phyloP scores from a whole-genome alignment of 202 grass and related monocot genomes.

The Brachypodium distachyon region DNA sequence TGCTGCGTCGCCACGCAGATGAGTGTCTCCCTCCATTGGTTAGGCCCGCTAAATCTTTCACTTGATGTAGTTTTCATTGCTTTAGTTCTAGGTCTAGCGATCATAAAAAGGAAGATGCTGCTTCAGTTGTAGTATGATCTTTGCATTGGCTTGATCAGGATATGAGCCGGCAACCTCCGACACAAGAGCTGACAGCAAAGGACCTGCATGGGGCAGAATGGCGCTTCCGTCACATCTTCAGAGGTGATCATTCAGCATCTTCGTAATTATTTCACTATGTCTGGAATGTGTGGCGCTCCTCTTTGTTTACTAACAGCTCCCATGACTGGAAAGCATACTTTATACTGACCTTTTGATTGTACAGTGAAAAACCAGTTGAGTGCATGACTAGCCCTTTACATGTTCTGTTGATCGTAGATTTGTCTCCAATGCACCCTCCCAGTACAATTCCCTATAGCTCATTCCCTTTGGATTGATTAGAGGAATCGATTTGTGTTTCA shows the following conservation, averaged over 20 bases:
- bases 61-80: background rate
- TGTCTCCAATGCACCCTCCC: conserved; percentile 11
- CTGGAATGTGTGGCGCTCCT: background rate
- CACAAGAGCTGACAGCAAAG: conserved; percentile 81
- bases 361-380: background rate
- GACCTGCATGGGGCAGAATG: conserved; percentile 84
- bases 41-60: background rate
- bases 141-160: conserved; percentile 55
- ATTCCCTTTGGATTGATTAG: background rate
- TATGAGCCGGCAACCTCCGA: conserved; percentile 82
- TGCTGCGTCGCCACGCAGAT: conserved; percentile 80
- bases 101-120: too few species aligned
- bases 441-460: background rate
- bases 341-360: background rate
- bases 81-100: background rate
- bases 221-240: conserved; percentile 96
- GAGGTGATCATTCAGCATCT: conserved; percentile 37
- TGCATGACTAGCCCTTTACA: conserved; percentile 1
- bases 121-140: background rate
- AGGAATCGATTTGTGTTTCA: conserved; percentile 11
- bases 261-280: background rate
- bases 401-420: conserved; percentile 20
- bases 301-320: background rate
- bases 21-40: conserved; percentile 87
- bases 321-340: background rate